Conservation (phyloP, 352 stramenopile species). For the Phytopythium aichiense region DNA sequence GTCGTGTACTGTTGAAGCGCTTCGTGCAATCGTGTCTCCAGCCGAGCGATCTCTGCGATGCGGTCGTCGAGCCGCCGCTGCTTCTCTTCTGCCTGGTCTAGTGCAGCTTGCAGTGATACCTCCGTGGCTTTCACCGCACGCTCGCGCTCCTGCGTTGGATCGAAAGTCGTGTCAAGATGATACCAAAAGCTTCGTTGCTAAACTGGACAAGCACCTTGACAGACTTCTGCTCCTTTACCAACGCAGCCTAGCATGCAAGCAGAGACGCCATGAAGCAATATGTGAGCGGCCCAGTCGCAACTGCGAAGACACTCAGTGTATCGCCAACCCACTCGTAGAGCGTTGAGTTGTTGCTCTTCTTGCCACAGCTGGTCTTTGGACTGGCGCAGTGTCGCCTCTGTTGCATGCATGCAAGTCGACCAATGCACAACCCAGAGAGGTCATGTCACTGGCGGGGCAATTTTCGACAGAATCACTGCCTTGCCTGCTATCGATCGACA, state of each 20-base stretch:
- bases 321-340: slow-evolving; percentile 19
- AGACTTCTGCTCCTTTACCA: slow-evolving; percentile 28
- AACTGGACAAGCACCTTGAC: slow-evolving; percentile 20
- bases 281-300: background rate
- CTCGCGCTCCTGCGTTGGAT: slow-evolving; percentile 24
- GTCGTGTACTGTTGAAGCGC: slow-evolving; percentile 19
- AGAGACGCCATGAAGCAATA: background rate
- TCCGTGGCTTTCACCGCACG: slow-evolving; percentile 27
- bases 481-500: background rate
- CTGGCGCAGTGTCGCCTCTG: slow-evolving; percentile 2
- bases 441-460: background rate
- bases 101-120: slow-evolving; percentile 25
- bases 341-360: slow-evolving; percentile 29
- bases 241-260: slow-evolving; percentile 11
- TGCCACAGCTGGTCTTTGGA: slow-evolving; percentile 26
- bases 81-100: slow-evolving; percentile 27
- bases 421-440: background rate
- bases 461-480: background rate
- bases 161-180: background rate
- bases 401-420: background rate
- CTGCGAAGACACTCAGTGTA: background rate
- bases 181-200: background rate
- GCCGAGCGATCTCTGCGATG: slow-evolving; percentile 33
- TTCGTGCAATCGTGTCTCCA: slow-evolving; percentile 44
- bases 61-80: slow-evolving; percentile 27